Percentiles rank a stretch among this genome's conserved stretches.
phyloP scores from a whole-genome alignment of 2,329 filamentous ascomycete genomes.

The Rutstroemia sp. region DNA sequence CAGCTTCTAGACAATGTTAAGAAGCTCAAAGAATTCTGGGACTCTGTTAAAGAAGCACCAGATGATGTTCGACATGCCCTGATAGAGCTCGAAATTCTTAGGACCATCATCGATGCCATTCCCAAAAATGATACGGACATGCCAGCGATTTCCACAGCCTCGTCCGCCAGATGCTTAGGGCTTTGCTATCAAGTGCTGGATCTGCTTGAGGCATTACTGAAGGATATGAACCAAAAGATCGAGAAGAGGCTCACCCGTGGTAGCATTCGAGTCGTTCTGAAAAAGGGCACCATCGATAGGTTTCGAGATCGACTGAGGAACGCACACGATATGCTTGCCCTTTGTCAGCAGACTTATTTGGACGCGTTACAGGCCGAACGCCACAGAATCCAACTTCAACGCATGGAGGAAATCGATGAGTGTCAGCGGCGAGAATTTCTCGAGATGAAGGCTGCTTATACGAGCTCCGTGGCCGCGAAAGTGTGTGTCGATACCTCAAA shows the following conservation, averaged over 20 bases:
- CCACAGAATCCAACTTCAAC: not conserved
- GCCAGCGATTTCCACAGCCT: not conserved
- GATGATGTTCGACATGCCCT: not conserved
- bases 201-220: not conserved
- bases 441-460: not conserved
- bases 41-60: not conserved
- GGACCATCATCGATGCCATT: not conserved
- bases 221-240: not conserved
- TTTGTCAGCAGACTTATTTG: not conserved
- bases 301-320: not conserved
- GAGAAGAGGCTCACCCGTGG: not conserved
- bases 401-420: not conserved
- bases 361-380: not conserved
- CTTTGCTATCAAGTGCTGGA: not conserved
- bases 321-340: not conserved
- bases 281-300: not conserved
- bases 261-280: not conserved
- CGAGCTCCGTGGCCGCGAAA: not conserved
- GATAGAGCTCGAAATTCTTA: not conserved
- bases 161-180: not conserved
- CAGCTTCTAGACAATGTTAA: not conserved
- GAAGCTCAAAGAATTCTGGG: conserved; percentile 1
- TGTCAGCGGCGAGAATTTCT: not conserved
- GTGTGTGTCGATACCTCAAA: too few relatives aligned
- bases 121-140: not conserved